Percentiles rank a stretch among this genome's conserved stretches.
phyloP scores from a whole-genome alignment of 164 flowering plant genomes.

The Magnolia sinica region DNA sequence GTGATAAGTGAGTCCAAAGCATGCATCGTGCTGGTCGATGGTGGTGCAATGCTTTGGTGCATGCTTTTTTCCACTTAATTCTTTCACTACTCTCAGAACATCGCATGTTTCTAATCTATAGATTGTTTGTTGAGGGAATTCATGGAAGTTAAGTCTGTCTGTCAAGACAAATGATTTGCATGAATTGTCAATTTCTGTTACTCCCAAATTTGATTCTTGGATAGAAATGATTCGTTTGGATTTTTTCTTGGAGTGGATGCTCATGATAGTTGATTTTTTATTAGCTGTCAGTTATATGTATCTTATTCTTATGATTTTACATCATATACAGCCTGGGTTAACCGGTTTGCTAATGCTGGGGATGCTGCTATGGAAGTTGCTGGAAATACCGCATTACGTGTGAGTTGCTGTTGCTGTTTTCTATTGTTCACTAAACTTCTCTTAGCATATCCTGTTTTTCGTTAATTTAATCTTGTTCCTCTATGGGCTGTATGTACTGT shows the following conservation, averaged over 20 bases:
- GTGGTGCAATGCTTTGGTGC: no score
- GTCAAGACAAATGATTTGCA: conserved; percentile 48
- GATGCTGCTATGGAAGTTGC: conserved; percentile 96
- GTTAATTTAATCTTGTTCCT: background rate
- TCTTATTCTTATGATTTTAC: conserved; percentile 5
- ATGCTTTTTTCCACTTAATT: no score
- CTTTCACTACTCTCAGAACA: no score
- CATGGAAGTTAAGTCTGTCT: no score
- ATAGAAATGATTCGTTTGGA: background rate
- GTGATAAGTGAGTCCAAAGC: no score
- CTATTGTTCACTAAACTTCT: background rate
- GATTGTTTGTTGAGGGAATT: no score
- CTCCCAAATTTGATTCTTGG: no score
- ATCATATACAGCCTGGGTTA: conserved; percentile 74
- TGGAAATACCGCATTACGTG: conserved; percentile 79
- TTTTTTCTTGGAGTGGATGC: background rate
- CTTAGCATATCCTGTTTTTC: background rate
- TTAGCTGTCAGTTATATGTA: background rate
- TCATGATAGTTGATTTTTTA: background rate
- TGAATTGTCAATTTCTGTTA: no score
- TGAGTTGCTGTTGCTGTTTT: conserved; percentile 25
- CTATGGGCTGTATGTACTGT: background rate
- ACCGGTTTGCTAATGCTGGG: conserved; percentile 97
- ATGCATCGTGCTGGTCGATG: no score
- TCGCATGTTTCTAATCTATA: no score